phyloP scores from a whole-genome alignment of 192 early-diverging fungal genomes.

The Linnemannia schmuckeri region DNA sequence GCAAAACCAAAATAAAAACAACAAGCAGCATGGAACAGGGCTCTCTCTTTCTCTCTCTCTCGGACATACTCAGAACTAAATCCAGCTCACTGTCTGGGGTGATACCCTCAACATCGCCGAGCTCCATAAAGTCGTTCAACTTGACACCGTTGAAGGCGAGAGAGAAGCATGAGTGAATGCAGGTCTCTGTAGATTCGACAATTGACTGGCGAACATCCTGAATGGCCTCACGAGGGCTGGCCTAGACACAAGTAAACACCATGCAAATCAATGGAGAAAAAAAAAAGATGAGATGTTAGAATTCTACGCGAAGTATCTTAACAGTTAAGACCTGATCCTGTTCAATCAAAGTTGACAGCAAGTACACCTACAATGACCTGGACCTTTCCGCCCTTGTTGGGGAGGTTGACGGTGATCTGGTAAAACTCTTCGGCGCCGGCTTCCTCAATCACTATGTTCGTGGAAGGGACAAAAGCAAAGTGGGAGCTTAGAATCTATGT shows the following conservation, averaged over 20 bases:
- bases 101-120: conserved; percentile 79
- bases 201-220: conserved; percentile 91
- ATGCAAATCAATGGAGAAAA: not conserved
- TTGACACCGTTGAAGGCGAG: conserved; percentile 78
- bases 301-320: not conserved
- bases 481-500: not conserved
- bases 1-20: not conserved
- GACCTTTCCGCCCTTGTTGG: conserved; percentile 58
- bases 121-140: conserved; percentile 82
- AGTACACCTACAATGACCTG: conserved; percentile 62
- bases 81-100: conserved; percentile 74
- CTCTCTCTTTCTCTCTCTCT: not conserved
- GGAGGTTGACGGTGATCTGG: conserved; percentile 67
- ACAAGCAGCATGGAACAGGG: not conserved
- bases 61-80: conserved; percentile 73
- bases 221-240: conserved; percentile 80
- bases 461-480: not conserved
- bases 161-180: conserved; percentile 94
- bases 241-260: conserved; percentile 49
- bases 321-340: not conserved
- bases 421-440: conserved; percentile 64
- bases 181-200: conserved; percentile 86
- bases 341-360: not conserved
- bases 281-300: not conserved
- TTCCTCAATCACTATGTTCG: conserved; percentile 37